Conservation (phyloP, 805 yeast genomes). For the Ogataea trehaloabstinens region DNA sequence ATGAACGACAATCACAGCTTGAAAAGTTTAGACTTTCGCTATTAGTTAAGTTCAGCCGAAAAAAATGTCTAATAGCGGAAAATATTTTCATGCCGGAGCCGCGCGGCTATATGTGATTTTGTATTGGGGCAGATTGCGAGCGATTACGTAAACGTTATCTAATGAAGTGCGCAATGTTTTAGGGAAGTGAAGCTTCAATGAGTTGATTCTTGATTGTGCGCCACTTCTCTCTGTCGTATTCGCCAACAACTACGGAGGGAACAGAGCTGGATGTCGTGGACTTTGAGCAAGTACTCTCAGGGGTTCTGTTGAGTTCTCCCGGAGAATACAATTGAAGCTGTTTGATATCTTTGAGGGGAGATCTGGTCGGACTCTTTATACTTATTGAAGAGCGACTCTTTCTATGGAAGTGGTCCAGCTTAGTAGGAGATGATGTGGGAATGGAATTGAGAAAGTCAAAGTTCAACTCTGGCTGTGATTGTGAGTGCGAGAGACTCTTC, state of each 20-base stretch:
- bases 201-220: conserved; percentile 40
- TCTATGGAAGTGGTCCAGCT: conserved; percentile 12
- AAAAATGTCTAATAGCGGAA: too few species aligned
- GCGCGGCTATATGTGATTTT: too few species aligned
- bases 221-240: conserved; percentile 68
- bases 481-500: conserved; percentile 13
- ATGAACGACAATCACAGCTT: too few species aligned
- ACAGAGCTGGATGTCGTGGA: conserved; percentile 35
- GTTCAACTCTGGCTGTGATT: conserved; percentile 25
- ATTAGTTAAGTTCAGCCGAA: too few species aligned
- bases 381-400: conserved; percentile 19
- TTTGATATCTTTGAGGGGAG: background rate
- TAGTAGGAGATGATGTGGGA: conserved; percentile 24
- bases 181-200: too few species aligned
- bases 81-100: too few species aligned
- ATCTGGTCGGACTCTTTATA: conserved; percentile 15
- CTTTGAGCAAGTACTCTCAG: conserved; percentile 21
- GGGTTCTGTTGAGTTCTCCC: conserved; percentile 7
- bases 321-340: background rate
- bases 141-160: too few species aligned
- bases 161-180: too few species aligned
- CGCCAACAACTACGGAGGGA: conserved; percentile 61
- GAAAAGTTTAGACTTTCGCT: too few species aligned
- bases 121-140: too few species aligned
- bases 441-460: conserved; percentile 26